A percentile compares a stretch with the other conserved stretches of the same genome.
Evolutionary conservation across 768 basidiomycete species (phyloP).

Genomic region (Mycena olivaceomarginata): DNA sequence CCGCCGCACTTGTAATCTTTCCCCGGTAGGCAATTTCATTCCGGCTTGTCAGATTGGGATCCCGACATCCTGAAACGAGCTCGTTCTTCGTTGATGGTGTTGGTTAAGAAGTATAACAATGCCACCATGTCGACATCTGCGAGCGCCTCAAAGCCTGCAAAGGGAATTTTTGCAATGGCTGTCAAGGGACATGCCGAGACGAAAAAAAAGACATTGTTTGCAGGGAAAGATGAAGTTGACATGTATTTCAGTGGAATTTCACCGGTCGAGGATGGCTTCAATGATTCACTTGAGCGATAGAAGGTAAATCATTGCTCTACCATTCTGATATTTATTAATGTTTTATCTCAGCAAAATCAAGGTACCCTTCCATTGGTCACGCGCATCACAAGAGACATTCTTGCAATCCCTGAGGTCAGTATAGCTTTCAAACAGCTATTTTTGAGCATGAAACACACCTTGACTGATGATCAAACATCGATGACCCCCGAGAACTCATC

Average conservation of each 20-base stretch:
- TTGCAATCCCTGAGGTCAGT: slow-evolving; percentile 47
- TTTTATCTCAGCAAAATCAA: slow-evolving; percentile 19
- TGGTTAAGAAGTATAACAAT: background rate
- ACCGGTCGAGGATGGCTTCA: slow-evolving; percentile 18
- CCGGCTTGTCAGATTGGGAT: background rate
- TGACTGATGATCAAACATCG: slow-evolving; percentile 37
- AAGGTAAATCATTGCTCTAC: slow-evolving; percentile 1
- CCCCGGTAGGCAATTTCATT: background rate
- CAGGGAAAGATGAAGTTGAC: slow-evolving; percentile 15
- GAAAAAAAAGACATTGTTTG: no score
- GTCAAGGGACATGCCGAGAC: slow-evolving; percentile 13
- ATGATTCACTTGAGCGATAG: slow-evolving; percentile 17
- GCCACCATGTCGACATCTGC: background rate
- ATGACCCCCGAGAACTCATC: slow-evolving; percentile 38
- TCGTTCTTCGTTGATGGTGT: background rate
- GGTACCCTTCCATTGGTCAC: slow-evolving; percentile 15
- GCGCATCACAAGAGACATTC: slow-evolving; percentile 37
- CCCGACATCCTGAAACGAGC: background rate
- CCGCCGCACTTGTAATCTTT: background rate
- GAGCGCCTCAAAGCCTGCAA: background rate
- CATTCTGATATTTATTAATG: background rate
- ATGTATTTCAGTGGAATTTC: slow-evolving; percentile 19
- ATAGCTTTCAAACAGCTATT: slow-evolving; percentile 42
- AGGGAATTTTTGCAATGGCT: slow-evolving; percentile 18
- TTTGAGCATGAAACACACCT: slow-evolving; percentile 39